phyloP scores from a whole-genome alignment of 2,329 filamentous ascomycete species.

The Cercospora sojina region DNA sequence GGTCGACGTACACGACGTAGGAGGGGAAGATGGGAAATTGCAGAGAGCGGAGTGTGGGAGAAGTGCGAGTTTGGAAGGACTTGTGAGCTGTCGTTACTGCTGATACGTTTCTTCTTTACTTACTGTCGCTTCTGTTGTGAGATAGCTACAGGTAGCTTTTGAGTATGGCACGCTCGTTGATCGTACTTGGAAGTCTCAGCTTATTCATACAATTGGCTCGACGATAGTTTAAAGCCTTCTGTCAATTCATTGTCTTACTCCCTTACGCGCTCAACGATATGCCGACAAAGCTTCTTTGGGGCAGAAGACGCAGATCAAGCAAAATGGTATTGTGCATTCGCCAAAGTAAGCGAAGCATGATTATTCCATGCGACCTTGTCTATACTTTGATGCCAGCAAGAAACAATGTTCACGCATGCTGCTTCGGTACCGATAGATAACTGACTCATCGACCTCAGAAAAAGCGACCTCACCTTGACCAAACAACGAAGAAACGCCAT shows the following conservation, averaged over 20 bases:
- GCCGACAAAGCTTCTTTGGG: not conserved
- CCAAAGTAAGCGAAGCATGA: not conserved
- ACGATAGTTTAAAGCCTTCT: too few species aligned
- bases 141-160: not conserved
- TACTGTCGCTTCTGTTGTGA: not conserved
- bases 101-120: not conserved
- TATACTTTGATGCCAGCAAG: not conserved
- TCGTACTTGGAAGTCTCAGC: too few species aligned
- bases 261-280: too few species aligned
- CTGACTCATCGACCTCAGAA: not conserved
- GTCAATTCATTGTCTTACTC: too few species aligned
- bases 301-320: not conserved
- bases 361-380: not conserved
- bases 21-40: too few species aligned
- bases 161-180: not conserved
- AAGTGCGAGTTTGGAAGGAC: not conserved
- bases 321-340: not conserved
- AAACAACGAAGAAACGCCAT: not conserved
- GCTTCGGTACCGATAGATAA: not conserved
- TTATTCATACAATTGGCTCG: too few species aligned
- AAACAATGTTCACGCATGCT: not conserved
- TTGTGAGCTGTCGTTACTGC: not conserved
- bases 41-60: not conserved
- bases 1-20: conserved; percentile 13
- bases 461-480: not conserved